Conservation (phyloP, 2,329 filamentous ascomycete genomes). For the Blastomyces gilchristii region DNA sequence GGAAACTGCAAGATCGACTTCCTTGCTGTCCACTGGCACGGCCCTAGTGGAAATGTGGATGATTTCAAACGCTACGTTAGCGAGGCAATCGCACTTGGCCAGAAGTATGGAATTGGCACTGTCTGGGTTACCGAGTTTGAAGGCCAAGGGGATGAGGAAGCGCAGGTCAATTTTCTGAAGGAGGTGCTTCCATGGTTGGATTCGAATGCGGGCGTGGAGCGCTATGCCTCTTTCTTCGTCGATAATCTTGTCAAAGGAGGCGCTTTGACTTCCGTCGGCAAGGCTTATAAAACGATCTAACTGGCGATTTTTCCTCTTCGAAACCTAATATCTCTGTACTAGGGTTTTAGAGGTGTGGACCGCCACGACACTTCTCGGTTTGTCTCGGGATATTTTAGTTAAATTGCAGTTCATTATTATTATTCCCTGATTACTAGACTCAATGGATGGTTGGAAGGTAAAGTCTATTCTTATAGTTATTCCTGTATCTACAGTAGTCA, state of each 20-base stretch:
- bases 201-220: conserved; percentile 26
- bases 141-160: conserved; percentile 20
- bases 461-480: background rate
- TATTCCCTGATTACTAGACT: background rate
- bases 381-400: background rate
- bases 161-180: conserved; percentile 28
- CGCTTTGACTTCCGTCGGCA: conserved; percentile 19
- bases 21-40: conserved; percentile 40
- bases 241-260: conserved; percentile 11
- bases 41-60: conserved; percentile 19
- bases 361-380: background rate
- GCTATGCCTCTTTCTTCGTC: conserved; percentile 35
- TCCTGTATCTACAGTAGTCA: background rate
- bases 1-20: conserved; percentile 32
- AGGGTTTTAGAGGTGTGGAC: background rate
- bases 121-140: conserved; percentile 41
- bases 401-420: background rate
- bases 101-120: conserved; percentile 26
- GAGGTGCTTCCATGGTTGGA: conserved; percentile 34
- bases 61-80: conserved; percentile 32
- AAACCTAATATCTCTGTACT: background rate
- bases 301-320: no score
- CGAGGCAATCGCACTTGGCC: conserved; percentile 27
- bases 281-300: conserved; percentile 20
- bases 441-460: background rate